Conservation (phyloP, 352 stramenopile species). For the Phytophthora podocarpi region DNA sequence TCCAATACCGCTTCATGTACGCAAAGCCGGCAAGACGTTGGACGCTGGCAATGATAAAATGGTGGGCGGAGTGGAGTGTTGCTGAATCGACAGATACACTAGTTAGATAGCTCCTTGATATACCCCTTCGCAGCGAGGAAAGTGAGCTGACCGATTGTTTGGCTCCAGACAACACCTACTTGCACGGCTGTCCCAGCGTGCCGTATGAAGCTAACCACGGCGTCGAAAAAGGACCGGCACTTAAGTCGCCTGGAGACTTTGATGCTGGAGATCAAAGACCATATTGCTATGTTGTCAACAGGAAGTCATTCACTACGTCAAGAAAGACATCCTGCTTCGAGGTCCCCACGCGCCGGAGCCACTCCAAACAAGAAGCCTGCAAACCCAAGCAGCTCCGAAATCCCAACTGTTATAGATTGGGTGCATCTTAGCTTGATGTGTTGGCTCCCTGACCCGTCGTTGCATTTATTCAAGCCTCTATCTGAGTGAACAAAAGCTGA, state of each 20-base stretch:
- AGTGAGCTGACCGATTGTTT: constrained; percentile 14
- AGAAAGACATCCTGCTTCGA: too few species aligned
- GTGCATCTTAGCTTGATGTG: not conserved
- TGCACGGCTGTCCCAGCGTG: constrained; percentile 13
- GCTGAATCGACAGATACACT: constrained; percentile 15
- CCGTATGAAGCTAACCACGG: not conserved
- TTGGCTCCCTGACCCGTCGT: not conserved
- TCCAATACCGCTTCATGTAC: constrained; percentile 16
- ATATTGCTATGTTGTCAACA: not conserved
- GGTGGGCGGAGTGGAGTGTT: constrained; percentile 17
- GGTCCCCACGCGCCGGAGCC: too few species aligned
- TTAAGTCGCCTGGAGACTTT: constrained; percentile 13
- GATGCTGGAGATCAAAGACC: not conserved
- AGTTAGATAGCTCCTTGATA: constrained; percentile 16
- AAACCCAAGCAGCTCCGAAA: not conserved
- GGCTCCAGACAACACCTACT: constrained; percentile 8
- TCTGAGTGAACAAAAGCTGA: not conserved
- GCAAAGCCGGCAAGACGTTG: constrained; percentile 2
- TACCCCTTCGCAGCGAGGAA: constrained; percentile 2
- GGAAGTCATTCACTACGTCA: not conserved
- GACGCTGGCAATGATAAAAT: constrained; percentile 21
- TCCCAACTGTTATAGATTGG: constrained; percentile 3
- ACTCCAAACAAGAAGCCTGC: not conserved
- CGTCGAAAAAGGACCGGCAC: constrained; percentile 4
- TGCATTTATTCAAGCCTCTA: constrained; percentile 6